Evolutionary conservation across 2,329 filamentous ascomycete species (phyloP).

Genomic region (Cordyceps pruinosa): DNA sequence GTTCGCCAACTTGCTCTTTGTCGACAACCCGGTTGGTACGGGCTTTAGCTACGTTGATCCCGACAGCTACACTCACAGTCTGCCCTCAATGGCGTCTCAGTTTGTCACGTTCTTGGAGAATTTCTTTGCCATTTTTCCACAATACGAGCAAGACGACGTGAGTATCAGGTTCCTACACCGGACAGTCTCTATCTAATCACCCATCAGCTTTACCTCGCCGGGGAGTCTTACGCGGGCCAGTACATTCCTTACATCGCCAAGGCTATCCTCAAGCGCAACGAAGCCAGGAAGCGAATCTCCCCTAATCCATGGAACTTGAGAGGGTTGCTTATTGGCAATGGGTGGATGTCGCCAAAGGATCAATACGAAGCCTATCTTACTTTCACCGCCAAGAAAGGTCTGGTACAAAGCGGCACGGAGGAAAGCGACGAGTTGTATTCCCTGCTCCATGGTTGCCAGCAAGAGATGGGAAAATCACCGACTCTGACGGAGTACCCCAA

Average conservation of each 20-base stretch:
- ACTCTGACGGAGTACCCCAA: background rate
- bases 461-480: background rate
- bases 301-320: background rate
- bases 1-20: slow-evolving; percentile 92
- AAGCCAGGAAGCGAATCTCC: background rate
- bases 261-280: background rate
- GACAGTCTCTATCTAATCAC: background rate
- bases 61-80: slow-evolving; percentile 75
- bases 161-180: background rate
- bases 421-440: background rate
- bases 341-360: background rate
- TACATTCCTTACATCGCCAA: background rate
- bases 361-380: background rate
- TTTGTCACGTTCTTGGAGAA: slow-evolving; percentile 86
- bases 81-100: slow-evolving; percentile 81
- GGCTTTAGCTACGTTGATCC: slow-evolving; percentile 94
- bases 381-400: background rate
- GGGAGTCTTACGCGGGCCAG: background rate
- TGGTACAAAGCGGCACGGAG: background rate
- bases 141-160: slow-evolving; percentile 46
- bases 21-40: slow-evolving; percentile 94
- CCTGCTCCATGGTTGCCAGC: background rate
- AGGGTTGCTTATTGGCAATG: background rate
- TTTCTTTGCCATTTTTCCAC: slow-evolving; percentile 83
- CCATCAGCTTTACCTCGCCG: background rate